phyloP scores from a whole-genome alignment of 371 early-diverging fungal species.

The Apophysomyces variabilis region DNA sequence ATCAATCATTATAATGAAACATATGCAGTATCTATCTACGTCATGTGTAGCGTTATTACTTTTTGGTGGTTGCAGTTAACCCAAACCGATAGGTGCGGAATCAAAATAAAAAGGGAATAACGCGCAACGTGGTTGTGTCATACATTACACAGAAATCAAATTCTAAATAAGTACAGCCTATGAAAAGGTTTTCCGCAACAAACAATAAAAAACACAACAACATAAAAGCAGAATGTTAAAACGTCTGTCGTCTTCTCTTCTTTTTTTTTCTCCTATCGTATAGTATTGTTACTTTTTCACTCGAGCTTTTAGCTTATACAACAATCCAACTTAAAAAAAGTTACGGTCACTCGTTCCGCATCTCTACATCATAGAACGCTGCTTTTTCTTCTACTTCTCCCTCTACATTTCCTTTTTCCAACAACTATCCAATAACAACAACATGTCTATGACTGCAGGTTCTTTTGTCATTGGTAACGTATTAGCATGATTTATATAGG shows the following conservation, averaged over 20 bases:
- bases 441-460: not conserved
- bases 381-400: not conserved
- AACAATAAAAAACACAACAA: constrained; percentile 9
- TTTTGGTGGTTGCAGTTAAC: no score
- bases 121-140: constrained; percentile 12
- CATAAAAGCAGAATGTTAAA: not conserved
- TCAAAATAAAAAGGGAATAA: constrained; percentile 4
- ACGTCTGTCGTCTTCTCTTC: not conserved
- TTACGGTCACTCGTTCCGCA: constrained; percentile 1
- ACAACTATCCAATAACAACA: not conserved
- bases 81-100: not conserved
- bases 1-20: no score
- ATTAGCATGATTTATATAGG: no score
- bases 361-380: not conserved
- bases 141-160: constrained; percentile 4
- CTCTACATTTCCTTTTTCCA: not conserved
- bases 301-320: not conserved
- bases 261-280: not conserved
- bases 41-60: no score
- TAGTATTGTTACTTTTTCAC: not conserved
- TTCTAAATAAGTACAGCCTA: not conserved
- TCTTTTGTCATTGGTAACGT: constrained; percentile 25
- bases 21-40: no score
- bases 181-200: constrained; percentile 12
- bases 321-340: not conserved